Conservation (phyloP, 208 protist genomes). For the Leishmania lainsoni region DNA sequence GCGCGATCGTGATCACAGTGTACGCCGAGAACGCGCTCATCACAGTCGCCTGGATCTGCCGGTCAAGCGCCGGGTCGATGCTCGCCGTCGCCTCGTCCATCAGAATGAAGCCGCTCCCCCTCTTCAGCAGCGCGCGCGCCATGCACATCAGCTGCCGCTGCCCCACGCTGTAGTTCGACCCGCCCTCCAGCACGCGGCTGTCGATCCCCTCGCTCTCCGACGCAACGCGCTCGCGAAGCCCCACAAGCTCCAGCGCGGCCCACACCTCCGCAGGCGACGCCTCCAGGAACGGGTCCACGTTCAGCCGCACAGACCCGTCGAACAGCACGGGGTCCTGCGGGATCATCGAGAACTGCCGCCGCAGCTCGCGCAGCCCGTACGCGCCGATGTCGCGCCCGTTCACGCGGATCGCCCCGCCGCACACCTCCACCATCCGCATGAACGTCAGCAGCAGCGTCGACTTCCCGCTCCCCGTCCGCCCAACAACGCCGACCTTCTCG, state of each 20-base stretch:
- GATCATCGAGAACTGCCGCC: slow-evolving; percentile 78
- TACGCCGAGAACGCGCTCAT: slow-evolving; percentile 56
- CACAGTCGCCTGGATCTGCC: slow-evolving; percentile 62
- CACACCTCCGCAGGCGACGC: slow-evolving; percentile 33
- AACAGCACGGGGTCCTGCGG: slow-evolving; percentile 88
- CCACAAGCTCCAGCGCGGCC: slow-evolving; percentile 55
- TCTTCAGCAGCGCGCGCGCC: slow-evolving; percentile 67
- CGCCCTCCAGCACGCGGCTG: slow-evolving; percentile 13
- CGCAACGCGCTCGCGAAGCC: slow-evolving; percentile 42
- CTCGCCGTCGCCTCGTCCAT: slow-evolving; percentile 88
- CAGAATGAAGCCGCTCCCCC: slow-evolving; percentile 64
- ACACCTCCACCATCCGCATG: slow-evolving; percentile 68
- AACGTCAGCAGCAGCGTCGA: slow-evolving; percentile 81
- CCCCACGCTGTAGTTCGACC: slow-evolving; percentile 74
- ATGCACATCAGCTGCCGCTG: slow-evolving; percentile 82
- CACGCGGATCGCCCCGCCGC: slow-evolving; percentile 57
- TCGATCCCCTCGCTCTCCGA: slow-evolving; percentile 21
- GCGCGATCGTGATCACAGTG: slow-evolving; percentile 86
- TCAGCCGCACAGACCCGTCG: slow-evolving; percentile 70
- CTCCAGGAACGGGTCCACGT: slow-evolving; percentile 76
- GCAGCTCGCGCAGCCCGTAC: slow-evolving; percentile 53
- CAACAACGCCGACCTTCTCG: slow-evolving; percentile 87
- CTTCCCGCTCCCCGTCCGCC: slow-evolving; percentile 88
- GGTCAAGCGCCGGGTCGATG: slow-evolving; percentile 70
- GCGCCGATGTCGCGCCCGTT: slow-evolving; percentile 36